Conservation (phyloP, 1,284 basidiomycete genomes). For the Psilocybe mexicana region DNA sequence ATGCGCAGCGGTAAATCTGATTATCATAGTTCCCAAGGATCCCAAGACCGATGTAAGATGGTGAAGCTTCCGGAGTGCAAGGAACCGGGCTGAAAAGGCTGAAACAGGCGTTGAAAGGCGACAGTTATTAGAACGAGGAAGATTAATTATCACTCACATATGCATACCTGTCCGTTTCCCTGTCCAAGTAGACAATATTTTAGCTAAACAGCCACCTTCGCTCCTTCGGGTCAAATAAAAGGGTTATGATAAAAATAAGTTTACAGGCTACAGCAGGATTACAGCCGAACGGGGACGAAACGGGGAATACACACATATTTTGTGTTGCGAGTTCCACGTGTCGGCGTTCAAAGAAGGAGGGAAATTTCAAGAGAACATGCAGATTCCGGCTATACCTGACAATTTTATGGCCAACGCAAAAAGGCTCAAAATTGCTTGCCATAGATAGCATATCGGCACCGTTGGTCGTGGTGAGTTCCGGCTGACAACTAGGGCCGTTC, state of each 20-base stretch:
- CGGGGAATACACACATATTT: neutral
- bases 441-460: neutral
- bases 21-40: conserved; percentile 6
- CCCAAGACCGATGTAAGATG: conserved; percentile 1
- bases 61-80: conserved; percentile 10
- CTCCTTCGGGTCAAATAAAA: neutral
- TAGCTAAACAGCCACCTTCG: neutral
- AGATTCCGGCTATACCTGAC: neutral
- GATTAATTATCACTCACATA: no score
- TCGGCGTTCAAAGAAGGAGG: conserved; percentile 3
- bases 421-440: neutral
- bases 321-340: neutral
- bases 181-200: neutral
- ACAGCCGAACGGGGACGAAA: neutral
- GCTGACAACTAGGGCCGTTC: conserved; percentile 8
- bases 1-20: conserved; percentile 1
- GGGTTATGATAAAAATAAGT: conserved; percentile 2
- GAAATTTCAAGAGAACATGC: neutral
- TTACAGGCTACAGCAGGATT: neutral
- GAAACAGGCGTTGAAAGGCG: neutral
- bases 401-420: neutral
- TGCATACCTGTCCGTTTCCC: neutral
- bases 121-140: neutral
- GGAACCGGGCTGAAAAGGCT: conserved; percentile 5
- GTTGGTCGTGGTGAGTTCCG: neutral